These are phyloP conservation scores for Alternaria postmessia DNA, from an alignment of 2,329 filamentous ascomycete species.

Conservation along the genomic window DNA sequence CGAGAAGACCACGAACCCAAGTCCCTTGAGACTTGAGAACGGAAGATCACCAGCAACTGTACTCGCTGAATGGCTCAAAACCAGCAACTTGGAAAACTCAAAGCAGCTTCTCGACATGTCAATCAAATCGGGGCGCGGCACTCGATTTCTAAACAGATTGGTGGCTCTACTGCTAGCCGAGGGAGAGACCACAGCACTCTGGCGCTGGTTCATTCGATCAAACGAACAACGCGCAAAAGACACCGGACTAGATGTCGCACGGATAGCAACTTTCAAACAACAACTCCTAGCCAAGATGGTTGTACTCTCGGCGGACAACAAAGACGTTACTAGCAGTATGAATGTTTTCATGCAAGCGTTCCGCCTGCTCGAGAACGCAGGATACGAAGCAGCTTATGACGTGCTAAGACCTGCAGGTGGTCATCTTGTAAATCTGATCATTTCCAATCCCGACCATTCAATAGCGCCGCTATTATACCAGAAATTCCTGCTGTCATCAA, in stretches of 20 bases:
- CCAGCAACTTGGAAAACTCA: constrained; percentile 40
- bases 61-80: constrained; percentile 42
- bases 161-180: constrained; percentile 34
- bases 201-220: constrained; percentile 41
- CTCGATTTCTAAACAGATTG: constrained; percentile 28
- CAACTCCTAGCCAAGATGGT: constrained; percentile 39
- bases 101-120: constrained; percentile 35
- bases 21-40: constrained; percentile 8
- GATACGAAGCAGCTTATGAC: constrained; percentile 13
- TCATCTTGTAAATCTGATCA: constrained; percentile 37
- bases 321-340: constrained; percentile 29
- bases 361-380: constrained; percentile 23
- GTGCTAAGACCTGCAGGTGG: constrained; percentile 34
- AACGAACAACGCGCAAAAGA: constrained; percentile 28
- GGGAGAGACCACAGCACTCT: constrained; percentile 30
- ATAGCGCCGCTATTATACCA: constrained; percentile 33
- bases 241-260: constrained; percentile 21
- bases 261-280: constrained; percentile 28
- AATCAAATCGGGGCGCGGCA: constrained; percentile 7
- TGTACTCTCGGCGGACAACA: constrained; percentile 13
- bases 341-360: constrained; percentile 36
- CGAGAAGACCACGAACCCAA: constrained; percentile 20
- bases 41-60: constrained; percentile 26
- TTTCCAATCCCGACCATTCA: constrained; percentile 12
- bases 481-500: constrained; percentile 31